phyloP scores from a whole-genome alignment of 352 stramenopile genomes.

The Saprolegnia diclina region DNA sequence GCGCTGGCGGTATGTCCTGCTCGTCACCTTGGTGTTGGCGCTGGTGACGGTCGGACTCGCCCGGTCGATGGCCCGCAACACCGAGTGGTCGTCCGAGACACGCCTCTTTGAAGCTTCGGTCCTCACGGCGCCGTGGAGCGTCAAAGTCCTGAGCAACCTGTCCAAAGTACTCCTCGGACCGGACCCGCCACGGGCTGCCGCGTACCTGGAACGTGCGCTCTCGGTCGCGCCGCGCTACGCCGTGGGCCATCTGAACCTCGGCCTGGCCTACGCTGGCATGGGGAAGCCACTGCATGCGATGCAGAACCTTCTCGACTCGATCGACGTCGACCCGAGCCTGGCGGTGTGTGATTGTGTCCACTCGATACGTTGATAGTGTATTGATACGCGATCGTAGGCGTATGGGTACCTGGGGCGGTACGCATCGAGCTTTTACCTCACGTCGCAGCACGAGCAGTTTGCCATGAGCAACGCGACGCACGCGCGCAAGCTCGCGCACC shows the following conservation, averaged over 20 bases:
- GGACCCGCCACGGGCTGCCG: slow-evolving; percentile 37
- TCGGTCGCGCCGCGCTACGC: slow-evolving; percentile 42
- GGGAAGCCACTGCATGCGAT: slow-evolving; percentile 36
- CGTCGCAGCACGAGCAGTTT: slow-evolving; percentile 20
- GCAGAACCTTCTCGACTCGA: slow-evolving; percentile 48
- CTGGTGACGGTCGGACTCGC: background rate
- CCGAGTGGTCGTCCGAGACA: slow-evolving; percentile 56
- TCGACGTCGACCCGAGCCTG: slow-evolving; percentile 28
- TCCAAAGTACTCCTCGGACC: slow-evolving; percentile 54
- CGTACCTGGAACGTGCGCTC: slow-evolving; percentile 36
- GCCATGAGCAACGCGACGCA: slow-evolving; percentile 23
- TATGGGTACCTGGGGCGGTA: slow-evolving; percentile 39
- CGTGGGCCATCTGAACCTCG: slow-evolving; percentile 53
- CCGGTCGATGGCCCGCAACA: slow-evolving; percentile 37
- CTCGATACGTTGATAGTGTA: background rate
- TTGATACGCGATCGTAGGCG: slow-evolving; percentile 23
- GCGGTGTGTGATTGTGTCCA: slow-evolving; percentile 25
- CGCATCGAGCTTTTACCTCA: slow-evolving; percentile 36
- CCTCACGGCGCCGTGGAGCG: slow-evolving; percentile 50
- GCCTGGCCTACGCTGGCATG: slow-evolving; percentile 36
- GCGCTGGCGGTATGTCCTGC: slow-evolving; percentile 13
- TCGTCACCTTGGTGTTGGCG: background rate
- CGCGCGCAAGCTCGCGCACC: slow-evolving; percentile 30
- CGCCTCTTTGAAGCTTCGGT: slow-evolving; percentile 53
- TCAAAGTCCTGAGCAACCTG: slow-evolving; percentile 73